Evolutionary conservation across 208 protist genomes (phyloP).

Genomic region (Leishmania arabica): DNA sequence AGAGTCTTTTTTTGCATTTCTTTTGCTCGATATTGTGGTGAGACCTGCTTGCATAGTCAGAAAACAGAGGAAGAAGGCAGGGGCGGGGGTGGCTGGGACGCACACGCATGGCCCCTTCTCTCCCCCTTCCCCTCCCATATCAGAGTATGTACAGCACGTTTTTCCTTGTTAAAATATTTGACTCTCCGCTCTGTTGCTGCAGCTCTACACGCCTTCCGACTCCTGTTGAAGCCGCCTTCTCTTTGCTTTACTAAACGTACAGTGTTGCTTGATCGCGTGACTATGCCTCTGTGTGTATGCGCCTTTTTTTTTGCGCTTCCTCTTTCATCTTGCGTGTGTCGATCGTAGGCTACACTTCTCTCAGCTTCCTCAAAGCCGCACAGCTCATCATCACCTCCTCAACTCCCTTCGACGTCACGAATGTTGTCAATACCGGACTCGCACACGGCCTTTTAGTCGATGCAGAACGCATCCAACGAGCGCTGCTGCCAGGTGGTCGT

Average conservation of each 20-base stretch:
- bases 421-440: not conserved
- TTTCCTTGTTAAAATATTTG: not conserved
- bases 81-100: not conserved
- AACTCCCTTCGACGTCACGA: not conserved
- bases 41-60: not conserved
- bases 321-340: not conserved
- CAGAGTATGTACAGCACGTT: not conserved
- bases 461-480: not conserved
- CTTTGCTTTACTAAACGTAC: not conserved
- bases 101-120: not conserved
- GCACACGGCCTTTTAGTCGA: not conserved
- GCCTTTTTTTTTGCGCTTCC: not conserved
- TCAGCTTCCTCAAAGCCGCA: not conserved
- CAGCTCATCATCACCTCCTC: not conserved
- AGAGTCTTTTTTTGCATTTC: not conserved
- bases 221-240: not conserved
- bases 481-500: not conserved
- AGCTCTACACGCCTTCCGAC: not conserved
- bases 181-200: not conserved
- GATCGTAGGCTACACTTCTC: not conserved
- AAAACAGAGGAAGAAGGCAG: not conserved
- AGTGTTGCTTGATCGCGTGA: not conserved
- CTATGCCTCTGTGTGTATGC: not conserved
- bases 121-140: not conserved
- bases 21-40: not conserved